These are phyloP conservation scores for Cyberlindnera maritima DNA, from an alignment of 805 yeast species.

Conservation along the genomic window DNA sequence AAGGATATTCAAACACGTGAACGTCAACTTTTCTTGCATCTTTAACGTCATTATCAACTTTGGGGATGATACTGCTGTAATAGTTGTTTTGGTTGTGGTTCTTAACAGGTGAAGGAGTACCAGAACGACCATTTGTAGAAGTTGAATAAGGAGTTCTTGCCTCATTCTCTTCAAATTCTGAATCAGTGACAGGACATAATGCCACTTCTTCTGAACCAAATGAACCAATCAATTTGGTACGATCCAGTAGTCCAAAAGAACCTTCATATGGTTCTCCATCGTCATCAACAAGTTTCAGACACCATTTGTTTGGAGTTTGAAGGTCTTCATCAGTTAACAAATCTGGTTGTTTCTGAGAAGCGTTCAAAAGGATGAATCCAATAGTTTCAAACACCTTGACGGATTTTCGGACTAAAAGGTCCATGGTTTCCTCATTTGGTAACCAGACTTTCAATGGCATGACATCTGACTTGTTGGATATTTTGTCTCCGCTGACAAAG, in stretches of 20 bases:
- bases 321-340: neutral
- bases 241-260: slow-evolving; percentile 82
- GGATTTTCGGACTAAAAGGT: slow-evolving; percentile 31
- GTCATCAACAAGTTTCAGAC: slow-evolving; percentile 81
- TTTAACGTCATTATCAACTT: slow-evolving; percentile 19
- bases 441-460: slow-evolving; percentile 26
- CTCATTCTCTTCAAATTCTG: slow-evolving; percentile 46
- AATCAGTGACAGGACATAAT: slow-evolving; percentile 54
- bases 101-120: slow-evolving; percentile 10
- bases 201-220: slow-evolving; percentile 85
- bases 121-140: slow-evolving; percentile 2
- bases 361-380: slow-evolving; percentile 45
- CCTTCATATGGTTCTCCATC: slow-evolving; percentile 91
- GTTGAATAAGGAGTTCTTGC: slow-evolving; percentile 51
- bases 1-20: slow-evolving; percentile 35
- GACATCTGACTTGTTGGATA: slow-evolving; percentile 18
- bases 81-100: slow-evolving; percentile 34
- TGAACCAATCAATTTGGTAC: slow-evolving; percentile 61
- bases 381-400: slow-evolving; percentile 52
- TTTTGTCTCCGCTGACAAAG: slow-evolving; percentile 34
- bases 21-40: slow-evolving; percentile 30
- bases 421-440: slow-evolving; percentile 26
- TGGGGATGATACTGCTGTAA: slow-evolving; percentile 36
- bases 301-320: slow-evolving; percentile 66
- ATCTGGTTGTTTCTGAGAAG: slow-evolving; percentile 9